These are phyloP conservation scores for Hirsutella rhossiliensis DNA, from an alignment of 2,329 filamentous ascomycete species.

Conservation along the genomic window DNA sequence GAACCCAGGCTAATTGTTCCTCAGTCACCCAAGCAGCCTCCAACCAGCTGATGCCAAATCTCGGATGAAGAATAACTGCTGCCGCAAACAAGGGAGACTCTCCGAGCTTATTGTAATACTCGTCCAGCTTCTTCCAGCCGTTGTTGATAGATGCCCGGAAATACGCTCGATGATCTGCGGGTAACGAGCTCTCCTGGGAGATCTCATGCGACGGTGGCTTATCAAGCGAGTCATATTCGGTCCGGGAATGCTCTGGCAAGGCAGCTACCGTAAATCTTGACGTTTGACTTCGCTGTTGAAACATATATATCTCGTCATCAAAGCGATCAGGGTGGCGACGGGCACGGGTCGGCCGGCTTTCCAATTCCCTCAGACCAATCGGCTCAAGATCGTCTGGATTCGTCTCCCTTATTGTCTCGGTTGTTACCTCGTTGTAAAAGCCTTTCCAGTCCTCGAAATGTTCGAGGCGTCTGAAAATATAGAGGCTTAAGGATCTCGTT, in stretches of 20 bases:
- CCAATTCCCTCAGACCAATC: no score
- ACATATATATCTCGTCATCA: no score
- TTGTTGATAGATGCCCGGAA: not conserved
- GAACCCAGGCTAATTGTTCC: not conserved
- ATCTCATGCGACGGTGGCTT: not conserved
- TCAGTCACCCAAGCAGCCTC: not conserved
- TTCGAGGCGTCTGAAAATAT: no score
- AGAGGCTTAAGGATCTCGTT: no score
- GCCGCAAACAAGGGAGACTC: not conserved
- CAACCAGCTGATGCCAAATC: not conserved
- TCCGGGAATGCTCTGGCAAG: not conserved
- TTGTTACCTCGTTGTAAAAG: no score
- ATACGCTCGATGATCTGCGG: not conserved
- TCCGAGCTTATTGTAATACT: not conserved
- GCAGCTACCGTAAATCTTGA: not conserved
- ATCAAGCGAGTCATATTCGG: not conserved
- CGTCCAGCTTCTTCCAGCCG: not conserved
- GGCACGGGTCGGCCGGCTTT: no score
- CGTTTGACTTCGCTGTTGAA: no score
- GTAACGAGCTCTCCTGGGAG: not conserved
- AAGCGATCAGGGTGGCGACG: no score
- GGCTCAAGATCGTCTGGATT: no score
- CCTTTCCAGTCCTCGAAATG: no score
- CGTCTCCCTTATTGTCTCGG: no score
- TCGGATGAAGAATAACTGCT: not conserved